Base-by-base conservation (phyloP, 1,139 yeast genomes). In the Debaryomyces singareniensis region DNA sequence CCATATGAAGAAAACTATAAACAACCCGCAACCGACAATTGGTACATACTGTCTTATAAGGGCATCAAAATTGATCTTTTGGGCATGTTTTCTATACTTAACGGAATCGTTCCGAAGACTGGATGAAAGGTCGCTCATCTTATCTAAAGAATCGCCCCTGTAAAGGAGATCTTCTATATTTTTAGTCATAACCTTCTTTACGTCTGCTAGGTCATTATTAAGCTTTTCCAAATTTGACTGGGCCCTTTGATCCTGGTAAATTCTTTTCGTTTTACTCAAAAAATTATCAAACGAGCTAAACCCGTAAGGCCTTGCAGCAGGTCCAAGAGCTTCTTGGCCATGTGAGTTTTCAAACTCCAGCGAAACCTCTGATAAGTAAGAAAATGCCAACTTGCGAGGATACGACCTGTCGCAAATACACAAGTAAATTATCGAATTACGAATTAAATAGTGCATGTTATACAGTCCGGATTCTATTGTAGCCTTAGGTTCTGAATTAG, bases 81-180 rank as follows among this genome's bases (percentile, higher is more conserved):
- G 85, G 1, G 98, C 98, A 26, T 91, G 83, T 42, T 82, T 80
- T 47, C 91, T 71, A 61, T 91, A 91, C 56, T 86, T 91, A 44
- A 80, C 75, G 16, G 95, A 82, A 53, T 89, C 95, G 37, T 76
- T 75, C 46, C 86, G 76, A 53, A 91, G 70, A 29, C 80, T 73
- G 13, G 82, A 75, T 20, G 95, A 84, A 51, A 91, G 68, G 51
- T 91, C 96, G 39, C 87, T 78, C 94, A 91, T 85, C 41, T 76
- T 79, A 55, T 91, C 97, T 44, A 91, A 71, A 10, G 91, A 81
- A 50, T 91, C 97, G 9, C 99, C 99, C 49, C 99, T 72, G 57
- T 91, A 89, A 28, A 91, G 68, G 45, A 91, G 64, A 54, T 91
- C 98, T 53, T 91, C 97, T 35, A 91, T 91, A 55, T 91, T 91